Evolutionary conservation across 2,329 filamentous ascomycete species (phyloP).

Genomic region (Didymella glomerata): DNA sequence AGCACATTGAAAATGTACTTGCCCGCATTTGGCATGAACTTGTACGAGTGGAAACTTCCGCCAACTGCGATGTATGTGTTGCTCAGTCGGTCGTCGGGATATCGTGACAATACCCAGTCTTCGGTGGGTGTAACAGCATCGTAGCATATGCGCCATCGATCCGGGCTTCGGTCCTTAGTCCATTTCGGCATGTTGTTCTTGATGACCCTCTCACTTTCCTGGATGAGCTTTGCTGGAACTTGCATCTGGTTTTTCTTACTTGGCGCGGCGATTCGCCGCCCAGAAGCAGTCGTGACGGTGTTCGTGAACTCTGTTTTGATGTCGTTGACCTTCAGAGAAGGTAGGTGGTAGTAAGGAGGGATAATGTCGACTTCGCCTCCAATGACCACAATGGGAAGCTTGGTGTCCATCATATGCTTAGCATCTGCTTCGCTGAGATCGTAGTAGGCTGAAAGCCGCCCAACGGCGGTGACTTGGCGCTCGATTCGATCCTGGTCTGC

Average conservation of each 20-base stretch:
- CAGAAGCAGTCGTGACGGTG: constrained; percentile 57
- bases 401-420: constrained; percentile 55
- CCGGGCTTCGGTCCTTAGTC: constrained; percentile 42
- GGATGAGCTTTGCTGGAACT: constrained; percentile 53
- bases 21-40: constrained; percentile 70
- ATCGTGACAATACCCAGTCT: constrained; percentile 66
- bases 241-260: constrained; percentile 57
- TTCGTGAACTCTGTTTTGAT: constrained; percentile 65
- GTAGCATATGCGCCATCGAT: constrained; percentile 63
- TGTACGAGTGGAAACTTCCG: constrained; percentile 70
- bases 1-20: constrained; percentile 63
- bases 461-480: constrained; percentile 65
- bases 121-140: constrained; percentile 69
- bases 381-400: constrained; percentile 64
- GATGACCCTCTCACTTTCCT: constrained; percentile 51
- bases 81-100: constrained; percentile 58
- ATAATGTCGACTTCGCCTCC: constrained; percentile 59
- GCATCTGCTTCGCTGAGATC: constrained; percentile 60
- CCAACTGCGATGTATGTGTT: constrained; percentile 69
- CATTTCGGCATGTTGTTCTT: constrained; percentile 45
- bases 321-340: constrained; percentile 68
- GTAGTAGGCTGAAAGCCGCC: constrained; percentile 67
- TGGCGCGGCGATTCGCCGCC: constrained; percentile 63
- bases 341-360: constrained; percentile 58
- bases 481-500: constrained; percentile 59